Percentiles rank a stretch among this genome's conserved stretches.
These are phyloP conservation scores for Chrysoporthe deuterocubensis DNA, from an alignment of 2,329 filamentous ascomycete species.

Conservation along the genomic window DNA sequence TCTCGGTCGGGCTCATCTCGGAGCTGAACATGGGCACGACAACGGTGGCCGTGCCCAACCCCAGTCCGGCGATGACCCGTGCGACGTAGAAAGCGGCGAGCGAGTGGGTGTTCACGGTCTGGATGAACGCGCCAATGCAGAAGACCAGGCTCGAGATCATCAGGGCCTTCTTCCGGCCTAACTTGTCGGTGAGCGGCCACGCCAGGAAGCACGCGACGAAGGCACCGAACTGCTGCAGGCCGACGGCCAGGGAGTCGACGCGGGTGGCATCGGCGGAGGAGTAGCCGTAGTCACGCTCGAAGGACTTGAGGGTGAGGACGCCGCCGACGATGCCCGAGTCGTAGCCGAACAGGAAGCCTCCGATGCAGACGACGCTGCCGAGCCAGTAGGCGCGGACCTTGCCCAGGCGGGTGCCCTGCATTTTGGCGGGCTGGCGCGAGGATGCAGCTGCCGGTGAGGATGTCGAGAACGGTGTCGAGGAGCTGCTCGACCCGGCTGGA, in stretches of 20 bases:
- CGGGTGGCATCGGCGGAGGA: constrained; percentile 32
- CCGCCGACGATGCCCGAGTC: constrained; percentile 45
- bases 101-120: constrained; percentile 48
- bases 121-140: constrained; percentile 46
- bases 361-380: constrained; percentile 54
- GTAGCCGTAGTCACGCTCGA: constrained; percentile 38
- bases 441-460: not conserved
- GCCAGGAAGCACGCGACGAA: constrained; percentile 41
- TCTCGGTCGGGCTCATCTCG: constrained; percentile 52
- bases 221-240: constrained; percentile 39
- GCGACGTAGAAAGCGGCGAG: constrained; percentile 40
- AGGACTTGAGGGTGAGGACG: constrained; percentile 38
- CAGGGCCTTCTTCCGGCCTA: constrained; percentile 37
- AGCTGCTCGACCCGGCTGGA: not conserved
- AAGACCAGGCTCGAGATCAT: constrained; percentile 48
- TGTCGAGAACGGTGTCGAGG: not conserved
- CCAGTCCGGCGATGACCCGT: constrained; percentile 38
- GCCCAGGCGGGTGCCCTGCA: constrained; percentile 39
- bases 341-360: constrained; percentile 53
- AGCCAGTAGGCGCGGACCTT: constrained; percentile 55
- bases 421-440: not conserved
- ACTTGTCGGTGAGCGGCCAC: constrained; percentile 38
- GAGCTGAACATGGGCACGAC: constrained; percentile 48
- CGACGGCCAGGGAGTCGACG: constrained; percentile 38
- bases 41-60: constrained; percentile 39